phyloP scores from a whole-genome alignment of 352 stramenopile species.

The Peronospora farinosa region DNA sequence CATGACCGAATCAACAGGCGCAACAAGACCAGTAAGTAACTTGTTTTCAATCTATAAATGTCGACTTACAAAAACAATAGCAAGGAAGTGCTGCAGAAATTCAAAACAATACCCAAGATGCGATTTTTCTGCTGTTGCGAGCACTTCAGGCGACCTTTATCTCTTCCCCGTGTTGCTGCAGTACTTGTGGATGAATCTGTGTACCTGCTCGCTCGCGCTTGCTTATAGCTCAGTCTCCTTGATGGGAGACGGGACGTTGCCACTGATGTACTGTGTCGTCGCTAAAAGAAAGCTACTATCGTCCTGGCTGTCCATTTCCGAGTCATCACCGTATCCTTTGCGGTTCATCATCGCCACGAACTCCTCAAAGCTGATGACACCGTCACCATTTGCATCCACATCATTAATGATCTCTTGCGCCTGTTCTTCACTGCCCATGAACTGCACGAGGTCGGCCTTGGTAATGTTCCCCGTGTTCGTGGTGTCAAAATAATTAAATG shows the following conservation, averaged over 20 bases:
- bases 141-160: not conserved
- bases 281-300: constrained; percentile 48
- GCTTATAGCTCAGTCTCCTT: constrained; percentile 75
- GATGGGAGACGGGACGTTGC: constrained; percentile 24
- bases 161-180: constrained; percentile 2
- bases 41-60: not conserved
- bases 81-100: not conserved
- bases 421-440: constrained; percentile 90
- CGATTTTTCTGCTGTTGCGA: constrained; percentile 14
- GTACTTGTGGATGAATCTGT: constrained; percentile 15
- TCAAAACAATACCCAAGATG: constrained; percentile 13
- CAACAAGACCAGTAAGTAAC: constrained; percentile 43
- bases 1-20: constrained; percentile 74
- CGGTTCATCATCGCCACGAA: constrained; percentile 89
- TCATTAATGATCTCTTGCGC: constrained; percentile 89
- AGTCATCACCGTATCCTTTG: constrained; percentile 77
- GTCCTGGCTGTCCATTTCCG: constrained; percentile 57
- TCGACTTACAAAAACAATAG: constrained; percentile 1
- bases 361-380: constrained; percentile 90
- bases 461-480: constrained; percentile 82
- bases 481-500: constrained; percentile 89
- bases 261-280: constrained; percentile 33
- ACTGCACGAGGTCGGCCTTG: constrained; percentile 85
- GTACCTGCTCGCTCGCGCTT: constrained; percentile 2
- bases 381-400: constrained; percentile 88